A percentile compares a stretch with the other conserved stretches of the same genome.
Conservation (phyloP, 139 green algal genomes). For the Chlamydomonas applanata region DNA sequence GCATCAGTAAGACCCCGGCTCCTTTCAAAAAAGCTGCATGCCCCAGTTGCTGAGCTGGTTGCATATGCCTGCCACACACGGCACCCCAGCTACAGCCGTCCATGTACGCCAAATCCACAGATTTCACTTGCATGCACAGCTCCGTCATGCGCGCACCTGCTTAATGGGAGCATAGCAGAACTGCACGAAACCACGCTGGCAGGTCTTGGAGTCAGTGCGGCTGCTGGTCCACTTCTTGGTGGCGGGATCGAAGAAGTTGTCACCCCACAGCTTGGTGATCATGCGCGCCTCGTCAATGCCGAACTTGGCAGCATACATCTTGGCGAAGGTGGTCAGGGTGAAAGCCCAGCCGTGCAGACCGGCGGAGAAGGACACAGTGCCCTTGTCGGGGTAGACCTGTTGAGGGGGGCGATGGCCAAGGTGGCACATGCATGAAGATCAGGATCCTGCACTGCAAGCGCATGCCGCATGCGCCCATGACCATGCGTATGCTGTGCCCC, state of each 20-base stretch:
- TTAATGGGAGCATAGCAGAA: conserved; percentile 98
- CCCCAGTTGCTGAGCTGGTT: too few relatives aligned
- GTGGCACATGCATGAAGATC: background rate
- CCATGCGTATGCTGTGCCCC: too few relatives aligned
- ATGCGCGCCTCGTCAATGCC: conserved; percentile 73
- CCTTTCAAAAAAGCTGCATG: too few relatives aligned
- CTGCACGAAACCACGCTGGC: conserved; percentile 96
- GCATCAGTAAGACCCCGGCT: too few relatives aligned
- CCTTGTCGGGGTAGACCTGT: conserved; percentile 93
- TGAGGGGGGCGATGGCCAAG: background rate
- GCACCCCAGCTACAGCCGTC: background rate
- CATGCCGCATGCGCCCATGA: background rate
- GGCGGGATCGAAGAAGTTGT: conserved; percentile 98
- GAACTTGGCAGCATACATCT: conserved; percentile 98
- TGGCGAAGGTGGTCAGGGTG: conserved; percentile 96
- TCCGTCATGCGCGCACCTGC: conserved; percentile 26
- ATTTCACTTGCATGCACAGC: background rate
- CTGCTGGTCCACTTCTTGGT: conserved; percentile 98
- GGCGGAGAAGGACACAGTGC: conserved; percentile 96
- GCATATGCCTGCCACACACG: background rate
- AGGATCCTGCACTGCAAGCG: background rate
- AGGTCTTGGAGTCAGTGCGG: conserved; percentile 80
- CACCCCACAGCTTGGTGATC: conserved; percentile 66
- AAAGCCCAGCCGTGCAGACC: conserved; percentile 99
- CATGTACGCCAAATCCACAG: background rate